These are phyloP conservation scores for Yamadazyma phyllophila DNA, from an alignment of 805 yeast genomes.

Conservation along the genomic window DNA sequence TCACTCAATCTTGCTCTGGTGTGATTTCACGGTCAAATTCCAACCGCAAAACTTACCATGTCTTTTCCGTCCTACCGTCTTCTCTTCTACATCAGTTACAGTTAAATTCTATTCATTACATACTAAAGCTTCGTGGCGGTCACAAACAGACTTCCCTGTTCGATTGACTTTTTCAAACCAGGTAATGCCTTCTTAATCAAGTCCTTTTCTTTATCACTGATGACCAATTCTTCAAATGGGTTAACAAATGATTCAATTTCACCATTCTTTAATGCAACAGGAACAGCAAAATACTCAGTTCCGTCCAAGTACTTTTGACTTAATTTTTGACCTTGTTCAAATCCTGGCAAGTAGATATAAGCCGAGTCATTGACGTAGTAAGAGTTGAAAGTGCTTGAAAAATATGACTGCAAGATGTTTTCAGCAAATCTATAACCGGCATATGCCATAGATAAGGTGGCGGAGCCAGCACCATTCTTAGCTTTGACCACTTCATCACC, in stretches of 20 bases:
- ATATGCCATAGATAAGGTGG: conserved; percentile 93
- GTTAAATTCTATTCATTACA: neutral
- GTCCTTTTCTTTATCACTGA: conserved; percentile 30
- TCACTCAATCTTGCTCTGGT: too few species aligned
- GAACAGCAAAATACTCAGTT: conserved; percentile 48
- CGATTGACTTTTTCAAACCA: conserved; percentile 39
- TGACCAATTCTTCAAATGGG: conserved; percentile 31
- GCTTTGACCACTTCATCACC: conserved; percentile 98
- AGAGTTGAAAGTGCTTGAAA: conserved; percentile 18
- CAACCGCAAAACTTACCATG: too few species aligned
- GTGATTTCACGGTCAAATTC: too few species aligned
- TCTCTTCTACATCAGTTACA: too few species aligned
- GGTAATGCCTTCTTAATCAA: conserved; percentile 36
- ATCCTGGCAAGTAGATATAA: conserved; percentile 53
- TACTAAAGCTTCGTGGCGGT: conserved; percentile 34
- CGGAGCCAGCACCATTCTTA: conserved; percentile 91
- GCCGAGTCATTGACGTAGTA: conserved; percentile 43
- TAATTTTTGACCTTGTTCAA: conserved; percentile 46
- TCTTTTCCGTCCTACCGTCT: too few species aligned
- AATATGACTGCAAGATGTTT: conserved; percentile 36
- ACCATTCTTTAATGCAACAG: conserved; percentile 41
- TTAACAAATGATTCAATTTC: conserved; percentile 34
- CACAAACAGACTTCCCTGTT: conserved; percentile 41
- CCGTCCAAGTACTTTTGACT: conserved; percentile 35
- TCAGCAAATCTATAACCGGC: conserved; percentile 85